These are phyloP conservation scores for Carex pumila DNA, from an alignment of 176 grass and related monocot genomes.

Conservation along the genomic window DNA sequence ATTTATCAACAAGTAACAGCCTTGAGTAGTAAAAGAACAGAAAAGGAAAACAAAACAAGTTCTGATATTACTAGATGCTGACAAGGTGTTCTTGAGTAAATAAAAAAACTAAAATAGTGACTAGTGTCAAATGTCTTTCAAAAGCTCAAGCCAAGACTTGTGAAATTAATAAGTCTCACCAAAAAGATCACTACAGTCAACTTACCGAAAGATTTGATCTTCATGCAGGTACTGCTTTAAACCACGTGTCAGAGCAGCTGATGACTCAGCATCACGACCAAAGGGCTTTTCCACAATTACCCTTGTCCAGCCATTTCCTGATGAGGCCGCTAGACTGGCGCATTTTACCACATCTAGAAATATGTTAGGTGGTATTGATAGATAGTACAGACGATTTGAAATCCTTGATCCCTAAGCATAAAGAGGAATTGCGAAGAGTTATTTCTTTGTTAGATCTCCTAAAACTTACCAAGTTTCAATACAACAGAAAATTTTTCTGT, in stretches of 20 bases:
- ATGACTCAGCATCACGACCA: slow-evolving; percentile 77
- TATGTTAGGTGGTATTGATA: slow-evolving; percentile 97
- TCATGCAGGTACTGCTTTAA: slow-evolving; percentile 86
- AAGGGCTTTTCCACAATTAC: slow-evolving; percentile 99
- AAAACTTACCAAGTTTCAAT: background rate
- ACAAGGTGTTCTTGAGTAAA: background rate
- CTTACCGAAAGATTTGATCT: slow-evolving; percentile 94
- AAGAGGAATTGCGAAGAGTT: background rate
- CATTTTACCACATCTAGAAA: slow-evolving; percentile 97
- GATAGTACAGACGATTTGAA: slow-evolving; percentile 81
- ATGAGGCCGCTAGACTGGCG: slow-evolving; percentile 75
- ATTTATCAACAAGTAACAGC: background rate
- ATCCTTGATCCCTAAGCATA: slow-evolving; percentile 60
- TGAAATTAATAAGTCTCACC: too few relatives aligned
- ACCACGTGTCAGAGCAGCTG: slow-evolving; percentile 76
- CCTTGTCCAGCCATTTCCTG: slow-evolving; percentile 78
- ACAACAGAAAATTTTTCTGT: background rate
- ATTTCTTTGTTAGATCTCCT: background rate
- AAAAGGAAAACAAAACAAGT: background rate
- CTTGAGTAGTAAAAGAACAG: background rate
- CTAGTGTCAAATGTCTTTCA: too few relatives aligned
- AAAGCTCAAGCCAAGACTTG: too few relatives aligned
- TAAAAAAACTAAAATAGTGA: background rate
- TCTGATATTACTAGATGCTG: background rate
- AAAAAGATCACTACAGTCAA: too few relatives aligned